A percentile compares a stretch with the other conserved stretches of the same genome.
Conservation (phyloP, 2,329 filamentous ascomycete species). For the Colletotrichum musae region DNA sequence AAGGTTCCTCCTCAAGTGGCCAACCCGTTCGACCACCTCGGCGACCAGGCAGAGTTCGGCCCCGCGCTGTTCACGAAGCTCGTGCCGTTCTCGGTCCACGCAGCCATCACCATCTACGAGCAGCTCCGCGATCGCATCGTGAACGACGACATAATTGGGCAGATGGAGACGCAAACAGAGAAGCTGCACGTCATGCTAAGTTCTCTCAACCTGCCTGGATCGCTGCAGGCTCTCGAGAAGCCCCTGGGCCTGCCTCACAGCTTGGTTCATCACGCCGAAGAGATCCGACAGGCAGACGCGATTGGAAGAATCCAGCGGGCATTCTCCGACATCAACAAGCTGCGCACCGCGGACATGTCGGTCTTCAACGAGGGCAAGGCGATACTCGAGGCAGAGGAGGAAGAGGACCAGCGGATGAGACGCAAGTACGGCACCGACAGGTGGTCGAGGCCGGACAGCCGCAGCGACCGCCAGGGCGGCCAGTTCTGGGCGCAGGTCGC, state of each 20-base stretch:
- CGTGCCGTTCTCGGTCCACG: constrained; percentile 95
- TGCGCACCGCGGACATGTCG: constrained; percentile 84
- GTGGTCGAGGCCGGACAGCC: constrained; percentile 81
- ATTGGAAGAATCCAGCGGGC: constrained; percentile 82
- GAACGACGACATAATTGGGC: constrained; percentile 87
- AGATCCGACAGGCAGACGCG: constrained; percentile 92
- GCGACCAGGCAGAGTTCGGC: constrained; percentile 85
- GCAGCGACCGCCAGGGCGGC: constrained; percentile 73
- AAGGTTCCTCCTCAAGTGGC: constrained; percentile 86
- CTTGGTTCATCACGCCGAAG: constrained; percentile 90
- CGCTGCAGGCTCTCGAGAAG: constrained; percentile 94
- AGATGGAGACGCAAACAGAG: constrained; percentile 85
- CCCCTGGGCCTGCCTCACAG: constrained; percentile 90
- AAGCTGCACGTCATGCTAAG: constrained; percentile 84
- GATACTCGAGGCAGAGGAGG: constrained; percentile 82
- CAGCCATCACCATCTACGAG: constrained; percentile 95
- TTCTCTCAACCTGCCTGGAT: constrained; percentile 90
- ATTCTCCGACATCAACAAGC: constrained; percentile 89
- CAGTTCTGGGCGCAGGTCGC: constrained; percentile 82
- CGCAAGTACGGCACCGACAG: constrained; percentile 88
- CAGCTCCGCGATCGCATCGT: constrained; percentile 92
- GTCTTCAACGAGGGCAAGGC: constrained; percentile 88
- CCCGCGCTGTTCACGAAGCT: constrained; percentile 90
- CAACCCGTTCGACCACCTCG: constrained; percentile 84
- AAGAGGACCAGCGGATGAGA: constrained; percentile 84